Conservation (phyloP, 208 protist species). For the Trichomonas vaginalis region DNA sequence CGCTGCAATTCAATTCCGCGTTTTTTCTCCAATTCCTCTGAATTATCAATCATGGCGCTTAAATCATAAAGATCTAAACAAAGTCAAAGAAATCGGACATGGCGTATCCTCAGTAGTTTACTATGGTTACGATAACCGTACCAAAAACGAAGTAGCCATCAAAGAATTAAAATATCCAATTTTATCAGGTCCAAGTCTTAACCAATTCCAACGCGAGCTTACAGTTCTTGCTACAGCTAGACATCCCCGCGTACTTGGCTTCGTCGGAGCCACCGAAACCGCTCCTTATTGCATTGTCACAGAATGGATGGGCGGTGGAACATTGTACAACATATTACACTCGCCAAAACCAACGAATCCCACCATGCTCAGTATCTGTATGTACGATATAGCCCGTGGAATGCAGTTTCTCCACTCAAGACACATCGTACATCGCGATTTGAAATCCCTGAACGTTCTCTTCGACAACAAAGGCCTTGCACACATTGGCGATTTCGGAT, state of each 20-base stretch:
- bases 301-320: conserved; percentile 13
- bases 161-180: background rate
- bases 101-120: background rate
- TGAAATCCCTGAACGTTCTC: background rate
- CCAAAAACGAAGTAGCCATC: background rate
- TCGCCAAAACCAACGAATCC: background rate
- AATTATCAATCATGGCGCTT: background rate
- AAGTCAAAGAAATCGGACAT: background rate
- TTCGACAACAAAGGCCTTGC: background rate
- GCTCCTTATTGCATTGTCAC: conserved; percentile 1
- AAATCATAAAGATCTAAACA: background rate
- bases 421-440: conserved; percentile 4
- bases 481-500: background rate
- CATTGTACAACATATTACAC: background rate
- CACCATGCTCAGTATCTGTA: background rate
- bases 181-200: background rate
- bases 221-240: background rate
- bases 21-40: conserved; percentile 4
- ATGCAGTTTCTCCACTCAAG: background rate
- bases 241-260: background rate
- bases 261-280: background rate
- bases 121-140: background rate
- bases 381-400: background rate
- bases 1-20: background rate
- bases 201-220: background rate